Conservation (phyloP, 2,329 filamentous ascomycete species). For the Ceratocystis diversiconidia region DNA sequence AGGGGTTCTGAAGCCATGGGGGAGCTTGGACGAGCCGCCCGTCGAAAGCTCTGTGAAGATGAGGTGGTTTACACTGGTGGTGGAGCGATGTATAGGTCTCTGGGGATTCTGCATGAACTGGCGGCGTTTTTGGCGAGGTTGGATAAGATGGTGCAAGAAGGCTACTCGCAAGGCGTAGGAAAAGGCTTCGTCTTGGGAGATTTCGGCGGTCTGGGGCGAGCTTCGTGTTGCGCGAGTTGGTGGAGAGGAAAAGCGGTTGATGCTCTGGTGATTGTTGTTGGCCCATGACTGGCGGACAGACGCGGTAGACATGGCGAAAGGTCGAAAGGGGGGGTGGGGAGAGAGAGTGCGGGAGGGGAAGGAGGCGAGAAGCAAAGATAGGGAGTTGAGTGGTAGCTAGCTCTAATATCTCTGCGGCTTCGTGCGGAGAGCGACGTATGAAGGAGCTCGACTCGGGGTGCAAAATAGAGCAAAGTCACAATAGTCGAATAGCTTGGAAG, state of each 20-base stretch:
- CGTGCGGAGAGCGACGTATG: not conserved
- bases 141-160: conserved; percentile 83
- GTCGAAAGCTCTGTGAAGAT: conserved; percentile 15
- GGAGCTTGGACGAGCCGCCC: conserved; percentile 36
- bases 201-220: conserved; percentile 27
- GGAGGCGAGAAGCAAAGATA: not conserved
- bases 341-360: not conserved
- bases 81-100: conserved; percentile 39
- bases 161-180: conserved; percentile 80
- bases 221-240: conserved; percentile 19
- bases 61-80: conserved; percentile 50
- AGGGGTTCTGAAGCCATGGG: conserved; percentile 37
- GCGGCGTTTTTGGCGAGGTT: conserved; percentile 76
- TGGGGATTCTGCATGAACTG: conserved; percentile 58
- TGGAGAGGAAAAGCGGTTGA: conserved; percentile 19
- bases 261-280: conserved; percentile 14
- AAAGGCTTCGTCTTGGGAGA: conserved; percentile 70
- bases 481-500: not conserved
- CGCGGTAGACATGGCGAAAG: conserved; percentile 17
- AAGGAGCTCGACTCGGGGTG: not conserved
- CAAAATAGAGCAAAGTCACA: not conserved
- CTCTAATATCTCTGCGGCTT: not conserved
- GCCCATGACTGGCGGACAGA: conserved; percentile 16
- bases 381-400: not conserved
- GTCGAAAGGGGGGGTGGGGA: too few relatives aligned